A percentile compares a stretch with the other conserved stretches of the same genome.
phyloP scores from a whole-genome alignment of 441 rosid species.

The Sinapis alba region DNA sequence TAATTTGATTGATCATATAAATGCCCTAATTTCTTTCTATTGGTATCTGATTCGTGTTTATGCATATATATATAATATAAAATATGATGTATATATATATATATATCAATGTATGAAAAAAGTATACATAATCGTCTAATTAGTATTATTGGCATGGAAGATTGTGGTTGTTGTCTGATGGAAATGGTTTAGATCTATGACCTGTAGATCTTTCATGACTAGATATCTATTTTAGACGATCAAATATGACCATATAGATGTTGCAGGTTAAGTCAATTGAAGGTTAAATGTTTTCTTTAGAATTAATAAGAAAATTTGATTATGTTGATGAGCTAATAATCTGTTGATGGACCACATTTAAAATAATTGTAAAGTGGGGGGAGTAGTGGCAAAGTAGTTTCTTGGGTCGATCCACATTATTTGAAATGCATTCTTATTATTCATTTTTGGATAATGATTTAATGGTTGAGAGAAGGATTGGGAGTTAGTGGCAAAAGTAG shows the following conservation, averaged over 20 bases:
- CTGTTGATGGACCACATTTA: conserved; percentile 34
- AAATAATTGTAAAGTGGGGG: background rate
- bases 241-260: background rate
- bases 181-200: conserved; percentile 26
- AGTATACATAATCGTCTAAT: background rate
- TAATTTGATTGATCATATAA: background rate
- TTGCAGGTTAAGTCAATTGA: background rate
- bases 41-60: background rate
- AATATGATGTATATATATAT: background rate
- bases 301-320: conserved; percentile 7
- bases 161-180: conserved; percentile 28
- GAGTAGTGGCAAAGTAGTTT: conserved; percentile 20
- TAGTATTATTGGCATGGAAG: conserved; percentile 19
- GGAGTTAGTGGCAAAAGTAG: background rate
- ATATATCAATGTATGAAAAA: background rate
- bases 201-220: conserved; percentile 17
- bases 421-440: conserved; percentile 5
- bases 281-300: background rate
- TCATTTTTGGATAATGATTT: conserved; percentile 26
- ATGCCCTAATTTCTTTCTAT: conserved; percentile 15
- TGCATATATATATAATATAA: background rate
- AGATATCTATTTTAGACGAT: background rate
- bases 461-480: conserved; percentile 25
- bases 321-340: conserved; percentile 24
- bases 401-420: conserved; percentile 23